Evolutionary conservation across 1,284 basidiomycete species (phyloP), one percentile per base, ranked within the genome.

Genomic region (Trichosporon faecale): DNA sequence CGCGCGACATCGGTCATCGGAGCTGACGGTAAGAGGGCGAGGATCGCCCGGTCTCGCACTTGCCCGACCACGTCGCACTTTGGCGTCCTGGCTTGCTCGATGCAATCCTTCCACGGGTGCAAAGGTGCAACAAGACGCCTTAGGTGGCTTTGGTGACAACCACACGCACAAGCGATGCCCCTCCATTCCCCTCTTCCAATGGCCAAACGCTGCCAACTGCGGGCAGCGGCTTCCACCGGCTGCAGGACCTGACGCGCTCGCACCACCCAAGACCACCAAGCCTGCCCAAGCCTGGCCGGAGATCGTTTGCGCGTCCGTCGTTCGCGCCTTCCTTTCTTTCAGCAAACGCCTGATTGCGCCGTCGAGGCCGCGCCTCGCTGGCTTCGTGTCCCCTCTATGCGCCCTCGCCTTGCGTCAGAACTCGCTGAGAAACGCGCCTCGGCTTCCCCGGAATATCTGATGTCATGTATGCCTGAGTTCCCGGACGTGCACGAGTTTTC

Each of bases 11-110:
- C 49, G 21, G 49, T 52, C 49, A 25, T 52, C 49, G 23, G 49
- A 18, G 21, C n/a, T 52, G 49, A 23, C 49, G 7, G 11, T 9
- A 7, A 4, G 23, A 52, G 49, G 4, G 49, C 49, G 49, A 52
- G 49, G 49, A 52, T 52, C 49, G 49, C 21, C 49, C 49, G 21
- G 21, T 52, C 40, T 52, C 49, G 49, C 49, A 52, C 49, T 52
- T 52, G 49, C 49, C 49, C 49, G 49, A 21, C 49, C 49, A 52
- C 49, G 49, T 52, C 49, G 49, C 49, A 52, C 49, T 52, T 52
- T 52, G 49, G 49, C 49, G 49, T 23, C 11, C 21, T 52, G 21
- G 49, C 49, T 9, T 6, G 25, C 9, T 23, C 23, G 49, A 23
- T 9, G 49, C 49, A 52, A 25, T 52, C 49, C 49, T 23, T 23